Evolutionary conservation across 2,329 filamentous ascomycete species (phyloP).

Genomic region (Huntiella abstrusa): DNA sequence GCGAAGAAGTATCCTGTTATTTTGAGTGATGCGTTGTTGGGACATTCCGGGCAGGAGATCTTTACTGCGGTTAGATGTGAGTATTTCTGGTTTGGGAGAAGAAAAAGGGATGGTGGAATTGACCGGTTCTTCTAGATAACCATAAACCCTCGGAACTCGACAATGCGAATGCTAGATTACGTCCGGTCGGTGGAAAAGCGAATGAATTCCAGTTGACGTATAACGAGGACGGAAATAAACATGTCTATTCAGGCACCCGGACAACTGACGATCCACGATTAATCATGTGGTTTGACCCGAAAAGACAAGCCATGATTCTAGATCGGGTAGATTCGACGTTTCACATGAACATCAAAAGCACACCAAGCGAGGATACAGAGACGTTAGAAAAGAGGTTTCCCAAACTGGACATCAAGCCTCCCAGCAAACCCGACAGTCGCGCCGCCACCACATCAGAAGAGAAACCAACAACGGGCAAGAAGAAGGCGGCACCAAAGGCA

Average conservation of each 20-base stretch:
- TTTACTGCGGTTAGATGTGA: conserved; percentile 42
- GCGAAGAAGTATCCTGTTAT: conserved; percentile 43
- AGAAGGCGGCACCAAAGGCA: conserved; percentile 7
- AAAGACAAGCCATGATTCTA: conserved; percentile 57
- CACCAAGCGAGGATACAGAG: conserved; percentile 44
- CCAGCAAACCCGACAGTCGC: conserved; percentile 8
- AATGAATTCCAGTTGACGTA: conserved; percentile 37
- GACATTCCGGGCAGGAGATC: conserved; percentile 35
- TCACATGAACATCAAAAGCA: conserved; percentile 66
- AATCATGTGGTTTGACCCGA: conserved; percentile 58
- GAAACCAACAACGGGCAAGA: conserved; percentile 1
- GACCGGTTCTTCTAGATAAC: conserved; percentile 29
- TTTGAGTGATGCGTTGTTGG: conserved; percentile 41
- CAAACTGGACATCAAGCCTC: conserved; percentile 32
- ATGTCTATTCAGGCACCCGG: conserved; percentile 41
- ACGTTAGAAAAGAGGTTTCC: conserved; percentile 47
- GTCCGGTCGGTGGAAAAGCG: conserved; percentile 29
- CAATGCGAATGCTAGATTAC: conserved; percentile 30
- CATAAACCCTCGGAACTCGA: conserved; percentile 37
- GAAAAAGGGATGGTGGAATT: no score
- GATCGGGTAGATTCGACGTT: conserved; percentile 68
- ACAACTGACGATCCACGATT: conserved; percentile 37
- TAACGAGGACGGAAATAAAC: conserved; percentile 34
- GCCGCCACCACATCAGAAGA: conserved; percentile 1
- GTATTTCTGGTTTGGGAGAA: background rate